Conservation (phyloP, 108 stramenopile genomes). For the Tribonema minus region DNA sequence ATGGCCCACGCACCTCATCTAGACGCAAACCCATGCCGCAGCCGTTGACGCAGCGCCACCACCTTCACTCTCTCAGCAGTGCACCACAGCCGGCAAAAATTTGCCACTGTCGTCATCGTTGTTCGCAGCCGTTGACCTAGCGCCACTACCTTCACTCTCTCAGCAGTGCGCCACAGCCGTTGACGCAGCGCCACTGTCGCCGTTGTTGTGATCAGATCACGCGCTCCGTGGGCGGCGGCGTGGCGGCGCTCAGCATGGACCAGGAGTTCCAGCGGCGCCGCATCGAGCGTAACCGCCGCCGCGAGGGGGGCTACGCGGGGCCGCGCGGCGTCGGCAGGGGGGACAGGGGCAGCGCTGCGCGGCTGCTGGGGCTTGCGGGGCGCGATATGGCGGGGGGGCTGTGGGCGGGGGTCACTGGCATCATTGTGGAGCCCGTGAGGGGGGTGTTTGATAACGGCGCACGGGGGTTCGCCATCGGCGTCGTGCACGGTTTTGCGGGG, state of each 20-base stretch:
- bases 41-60: no score
- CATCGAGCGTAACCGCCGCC: constrained; percentile 8
- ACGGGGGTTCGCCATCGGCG: not conserved
- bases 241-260: constrained; percentile 35
- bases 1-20: no score
- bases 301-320: constrained; percentile 18
- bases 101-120: no score
- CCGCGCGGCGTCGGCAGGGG: constrained; percentile 1
- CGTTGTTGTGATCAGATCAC: not conserved
- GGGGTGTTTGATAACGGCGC: not conserved
- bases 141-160: no score
- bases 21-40: no score
- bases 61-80: no score
- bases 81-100: no score
- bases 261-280: constrained; percentile 40
- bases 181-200: not conserved
- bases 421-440: constrained; percentile 32
- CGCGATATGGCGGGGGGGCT: constrained; percentile 31
- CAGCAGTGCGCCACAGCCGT: no score
- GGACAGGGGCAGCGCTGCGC: constrained; percentile 1
- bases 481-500: not conserved
- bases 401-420: constrained; percentile 25
- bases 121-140: no score
- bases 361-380: constrained; percentile 26
- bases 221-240: constrained; percentile 44